Conservation (phyloP, 2,329 filamentous ascomycete species). For the Exophiala phaeomuriformis region DNA sequence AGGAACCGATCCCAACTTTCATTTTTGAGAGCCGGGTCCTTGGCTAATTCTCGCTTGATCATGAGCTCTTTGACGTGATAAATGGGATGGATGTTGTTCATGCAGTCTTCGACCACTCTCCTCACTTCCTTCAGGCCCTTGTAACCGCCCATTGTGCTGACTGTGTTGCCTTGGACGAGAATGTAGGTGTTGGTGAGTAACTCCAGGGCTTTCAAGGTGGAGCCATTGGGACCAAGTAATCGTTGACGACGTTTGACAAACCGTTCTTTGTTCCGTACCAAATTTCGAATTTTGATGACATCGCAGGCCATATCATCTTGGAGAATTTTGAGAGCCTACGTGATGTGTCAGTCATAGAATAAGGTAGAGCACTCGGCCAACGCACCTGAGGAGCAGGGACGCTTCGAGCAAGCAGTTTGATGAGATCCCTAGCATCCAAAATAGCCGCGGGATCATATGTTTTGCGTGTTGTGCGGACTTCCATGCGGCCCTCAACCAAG, state of each 20-base stretch:
- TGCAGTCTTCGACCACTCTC: constrained; percentile 85
- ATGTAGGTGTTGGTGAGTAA: constrained; percentile 88
- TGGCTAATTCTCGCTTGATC: constrained; percentile 87
- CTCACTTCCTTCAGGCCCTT: constrained; percentile 91
- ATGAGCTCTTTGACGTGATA: constrained; percentile 94
- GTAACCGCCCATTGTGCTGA: constrained; percentile 82
- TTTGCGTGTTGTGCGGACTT: constrained; percentile 86
- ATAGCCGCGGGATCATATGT: constrained; percentile 90
- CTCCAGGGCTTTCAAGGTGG: constrained; percentile 88
- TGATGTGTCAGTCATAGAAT: neutral
- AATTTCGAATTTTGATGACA: constrained; percentile 87
- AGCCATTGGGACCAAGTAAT: constrained; percentile 83
- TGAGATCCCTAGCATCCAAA: constrained; percentile 85
- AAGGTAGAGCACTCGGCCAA: neutral
- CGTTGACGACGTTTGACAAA: constrained; percentile 93
- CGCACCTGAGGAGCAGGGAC: constrained; percentile 64
- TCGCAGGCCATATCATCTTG: constrained; percentile 89
- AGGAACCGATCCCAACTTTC: constrained; percentile 96
- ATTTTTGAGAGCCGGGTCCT: constrained; percentile 75
- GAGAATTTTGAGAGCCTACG: constrained; percentile 73
- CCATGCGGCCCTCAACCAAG: constrained; percentile 93
- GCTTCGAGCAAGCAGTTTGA: constrained; percentile 83
- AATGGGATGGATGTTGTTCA: constrained; percentile 84
- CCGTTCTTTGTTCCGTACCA: constrained; percentile 87
- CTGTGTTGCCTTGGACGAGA: constrained; percentile 93